A percentile compares a stretch with the other conserved stretches of the same genome.
phyloP scores from a whole-genome alignment of 768 basidiomycete genomes.

The Leccinum incarnatum region DNA sequence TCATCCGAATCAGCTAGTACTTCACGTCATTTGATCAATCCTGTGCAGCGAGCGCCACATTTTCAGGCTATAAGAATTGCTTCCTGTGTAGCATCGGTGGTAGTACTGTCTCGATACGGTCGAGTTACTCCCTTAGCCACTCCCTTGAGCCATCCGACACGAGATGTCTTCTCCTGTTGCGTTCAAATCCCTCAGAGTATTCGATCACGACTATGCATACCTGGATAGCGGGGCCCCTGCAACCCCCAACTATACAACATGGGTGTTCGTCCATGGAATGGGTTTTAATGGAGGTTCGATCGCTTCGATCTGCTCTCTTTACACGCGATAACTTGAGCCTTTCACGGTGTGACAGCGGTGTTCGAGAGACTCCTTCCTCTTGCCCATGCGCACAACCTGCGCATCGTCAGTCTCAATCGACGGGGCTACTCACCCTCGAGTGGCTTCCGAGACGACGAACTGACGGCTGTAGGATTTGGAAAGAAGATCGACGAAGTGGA shows the following conservation, averaged over 20 bases:
- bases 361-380: constrained; percentile 23
- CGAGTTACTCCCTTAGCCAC: background rate
- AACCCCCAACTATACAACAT: constrained; percentile 20
- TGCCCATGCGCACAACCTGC: constrained; percentile 19
- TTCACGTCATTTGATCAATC: background rate
- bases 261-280: constrained; percentile 21
- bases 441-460: constrained; percentile 14
- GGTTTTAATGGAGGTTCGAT: constrained; percentile 22
- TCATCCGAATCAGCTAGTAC: background rate
- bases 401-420: constrained; percentile 25
- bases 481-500: constrained; percentile 19
- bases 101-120: background rate
- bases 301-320: background rate
- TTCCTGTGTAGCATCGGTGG: background rate
- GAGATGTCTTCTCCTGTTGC: constrained; percentile 3
- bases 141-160: background rate
- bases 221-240: constrained; percentile 21
- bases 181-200: constrained; percentile 12
- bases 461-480: constrained; percentile 6
- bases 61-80: background rate
- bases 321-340: too few relatives aligned
- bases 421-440: constrained; percentile 30
- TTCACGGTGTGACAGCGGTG: background rate
- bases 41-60: background rate
- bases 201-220: constrained; percentile 19